A percentile compares a stretch with the other conserved stretches of the same genome.
Evolutionary conservation across 2,329 filamentous ascomycete genomes (phyloP).

Genomic region (Simplicillium sp.): DNA sequence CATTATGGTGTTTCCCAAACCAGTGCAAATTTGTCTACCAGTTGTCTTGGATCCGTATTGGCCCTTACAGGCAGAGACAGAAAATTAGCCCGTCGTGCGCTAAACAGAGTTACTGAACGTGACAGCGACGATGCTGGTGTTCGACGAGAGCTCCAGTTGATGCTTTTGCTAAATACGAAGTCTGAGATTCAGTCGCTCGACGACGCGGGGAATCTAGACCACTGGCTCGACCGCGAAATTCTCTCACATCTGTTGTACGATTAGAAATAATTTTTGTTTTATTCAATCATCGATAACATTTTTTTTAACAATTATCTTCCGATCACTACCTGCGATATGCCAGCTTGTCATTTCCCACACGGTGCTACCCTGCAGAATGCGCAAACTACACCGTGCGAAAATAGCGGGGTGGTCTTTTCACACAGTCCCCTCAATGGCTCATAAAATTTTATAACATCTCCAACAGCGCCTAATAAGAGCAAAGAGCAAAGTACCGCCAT

Average conservation of each 20-base stretch:
- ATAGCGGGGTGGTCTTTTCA: slow-evolving; percentile 18
- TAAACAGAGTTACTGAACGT: slow-evolving; percentile 30
- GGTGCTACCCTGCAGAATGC: slow-evolving; percentile 13
- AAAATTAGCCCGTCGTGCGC: slow-evolving; percentile 41
- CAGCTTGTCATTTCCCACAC: too few species aligned
- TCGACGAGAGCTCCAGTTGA: slow-evolving; percentile 53
- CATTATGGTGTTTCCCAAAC: background rate
- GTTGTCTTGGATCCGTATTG: background rate
- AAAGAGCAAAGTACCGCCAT: slow-evolving; percentile 20
- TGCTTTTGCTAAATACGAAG: slow-evolving; percentile 67
- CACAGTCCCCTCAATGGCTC: slow-evolving; percentile 29
- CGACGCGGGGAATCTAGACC: slow-evolving; percentile 35
- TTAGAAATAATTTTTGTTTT: background rate
- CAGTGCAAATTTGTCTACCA: background rate
- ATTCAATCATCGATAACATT: background rate
- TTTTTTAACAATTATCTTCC: background rate
- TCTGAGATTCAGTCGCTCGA: slow-evolving; percentile 69
- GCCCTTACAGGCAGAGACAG: slow-evolving; percentile 47
- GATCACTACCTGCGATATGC: too few species aligned
- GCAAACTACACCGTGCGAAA: slow-evolving; percentile 21
- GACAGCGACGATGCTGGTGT: slow-evolving; percentile 26
- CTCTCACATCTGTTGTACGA: background rate
- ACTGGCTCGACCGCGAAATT: slow-evolving; percentile 40
- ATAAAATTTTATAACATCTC: slow-evolving; percentile 19
- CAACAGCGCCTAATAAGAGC: slow-evolving; percentile 1